A percentile compares a stretch with the other conserved stretches of the same genome.
These are phyloP conservation scores for Mucor lusitanicus DNA, from an alignment of 371 early-diverging fungal genomes.

Conservation along the genomic window DNA sequence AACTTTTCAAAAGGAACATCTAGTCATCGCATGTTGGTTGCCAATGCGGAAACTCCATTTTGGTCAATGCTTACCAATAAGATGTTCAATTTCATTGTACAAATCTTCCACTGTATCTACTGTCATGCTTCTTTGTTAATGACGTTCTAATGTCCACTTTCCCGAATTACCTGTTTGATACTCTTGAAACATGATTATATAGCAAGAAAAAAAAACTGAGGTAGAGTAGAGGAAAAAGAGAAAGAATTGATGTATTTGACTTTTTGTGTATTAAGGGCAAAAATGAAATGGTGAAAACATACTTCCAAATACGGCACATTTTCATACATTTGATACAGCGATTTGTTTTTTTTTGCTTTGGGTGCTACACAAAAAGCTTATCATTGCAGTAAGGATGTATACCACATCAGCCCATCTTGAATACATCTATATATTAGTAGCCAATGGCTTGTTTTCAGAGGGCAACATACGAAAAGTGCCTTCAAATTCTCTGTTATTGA, in stretches of 20 bases:
- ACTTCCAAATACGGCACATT: slow-evolving; percentile 15
- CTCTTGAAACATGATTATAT: not conserved
- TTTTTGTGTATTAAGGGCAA: not conserved
- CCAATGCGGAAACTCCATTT: too few relatives aligned
- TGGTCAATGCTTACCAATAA: slow-evolving; percentile 10
- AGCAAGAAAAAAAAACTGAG: not conserved
- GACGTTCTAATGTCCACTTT: not conserved
- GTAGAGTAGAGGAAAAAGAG: not conserved
- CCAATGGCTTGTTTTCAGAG: too few relatives aligned
- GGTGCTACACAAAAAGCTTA: not conserved
- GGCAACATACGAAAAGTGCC: too few relatives aligned
- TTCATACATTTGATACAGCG: not conserved
- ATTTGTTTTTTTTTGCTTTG: not conserved
- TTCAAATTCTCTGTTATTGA: too few relatives aligned
- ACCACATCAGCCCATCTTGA: too few relatives aligned
- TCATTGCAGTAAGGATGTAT: not conserved
- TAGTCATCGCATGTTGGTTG: not conserved
- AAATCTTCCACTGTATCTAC: slow-evolving; percentile 20
- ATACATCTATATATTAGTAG: too few relatives aligned
- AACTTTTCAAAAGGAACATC: slow-evolving; percentile 17
- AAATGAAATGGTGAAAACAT: slow-evolving; percentile 11
- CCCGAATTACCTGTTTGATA: slow-evolving; percentile 1
- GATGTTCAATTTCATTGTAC: slow-evolving; percentile 23
- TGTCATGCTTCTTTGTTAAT: not conserved
- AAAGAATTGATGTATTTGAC: not conserved